Evolutionary conservation across 75 land plant species (phyloP), one percentile per base, ranked within the genome.

Genomic region (Cupressus sempervirens): DNA sequence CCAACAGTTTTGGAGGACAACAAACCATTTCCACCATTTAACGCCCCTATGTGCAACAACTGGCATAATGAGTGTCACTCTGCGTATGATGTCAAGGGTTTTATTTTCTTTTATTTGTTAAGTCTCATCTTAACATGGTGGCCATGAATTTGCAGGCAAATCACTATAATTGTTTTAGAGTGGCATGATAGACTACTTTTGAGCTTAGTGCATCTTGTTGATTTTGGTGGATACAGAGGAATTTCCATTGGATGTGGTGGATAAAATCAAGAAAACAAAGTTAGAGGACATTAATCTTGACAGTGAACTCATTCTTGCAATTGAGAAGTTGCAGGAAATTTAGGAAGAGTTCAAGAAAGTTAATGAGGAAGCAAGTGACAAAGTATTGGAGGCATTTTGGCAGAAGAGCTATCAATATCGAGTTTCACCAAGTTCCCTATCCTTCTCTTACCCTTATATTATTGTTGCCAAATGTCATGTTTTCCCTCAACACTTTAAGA

Each of bases 261-360:
- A 91, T 86, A 93, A 89, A 83, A 89, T 89, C 15, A 93, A 90
- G 88, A 90, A 88, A 58, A 38, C 81, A 53, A 93, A 88, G 89
- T n/a, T 1, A 20, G 93, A 91, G 8, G 67, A 62, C n/a, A 29
- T 62, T 62, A 62, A 62, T 23, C 65, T 90, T 62, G 96, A 94
- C 84, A 86, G 84, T 14, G 94, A 94, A 48, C 89, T 94, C 45
- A 89, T 96, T 20, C 80, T 86, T 80, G 87, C 93, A 79, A 93
- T 96, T 73, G 94, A 94, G 92, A 94, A 94, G 89, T 87, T 96
- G 58, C 98, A 96, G 90, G 96, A 96, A 85, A 90, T 94, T 38
- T 96, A 96, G 76, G 97, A 95, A 38, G 96, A 94, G 80, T 90
- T 95, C 81, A 96, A 95, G 70, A 93, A 95, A 93, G 98, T 62